Conservation (phyloP, 139 green algal species). For the Chlamydomonas asymmetrica region DNA sequence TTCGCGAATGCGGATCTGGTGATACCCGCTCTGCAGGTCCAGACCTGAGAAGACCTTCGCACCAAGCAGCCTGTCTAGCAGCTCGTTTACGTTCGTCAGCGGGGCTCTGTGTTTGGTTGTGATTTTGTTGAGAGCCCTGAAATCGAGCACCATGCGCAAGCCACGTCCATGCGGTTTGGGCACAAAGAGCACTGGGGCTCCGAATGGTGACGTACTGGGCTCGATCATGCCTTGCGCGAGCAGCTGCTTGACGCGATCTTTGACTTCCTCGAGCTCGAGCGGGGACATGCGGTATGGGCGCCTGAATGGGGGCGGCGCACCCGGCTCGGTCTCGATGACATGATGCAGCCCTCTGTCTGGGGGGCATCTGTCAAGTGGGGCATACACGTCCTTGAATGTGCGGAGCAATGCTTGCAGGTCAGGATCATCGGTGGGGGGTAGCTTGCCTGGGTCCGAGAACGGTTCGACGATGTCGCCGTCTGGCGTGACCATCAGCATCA, state of each 20-base stretch:
- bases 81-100: slow-evolving; percentile 40
- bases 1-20: slow-evolving; percentile 25
- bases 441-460: too few relatives aligned
- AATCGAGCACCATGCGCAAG: slow-evolving; percentile 42
- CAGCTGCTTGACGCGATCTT: slow-evolving; percentile 17
- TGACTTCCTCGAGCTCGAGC: neutral
- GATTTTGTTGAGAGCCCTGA: slow-evolving; percentile 39
- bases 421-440: too few relatives aligned
- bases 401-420: too few relatives aligned
- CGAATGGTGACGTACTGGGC: slow-evolving; percentile 21
- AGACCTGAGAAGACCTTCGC: slow-evolving; percentile 4
- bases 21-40: slow-evolving; percentile 18
- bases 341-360: too few relatives aligned
- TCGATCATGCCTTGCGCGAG: slow-evolving; percentile 24
- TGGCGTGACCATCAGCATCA: too few relatives aligned
- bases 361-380: neutral
- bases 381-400: neutral
- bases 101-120: slow-evolving; percentile 52
- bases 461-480: too few relatives aligned
- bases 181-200: slow-evolving; percentile 39
- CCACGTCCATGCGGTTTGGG: slow-evolving; percentile 32
- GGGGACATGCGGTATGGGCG: slow-evolving; percentile 5
- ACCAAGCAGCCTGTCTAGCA: slow-evolving; percentile 4
- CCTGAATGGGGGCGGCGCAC: slow-evolving; percentile 5
- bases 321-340: neutral